Evolutionary conservation across 2,329 filamentous ascomycete genomes (phyloP).

Genomic region (Colletotrichum tofieldiae): DNA sequence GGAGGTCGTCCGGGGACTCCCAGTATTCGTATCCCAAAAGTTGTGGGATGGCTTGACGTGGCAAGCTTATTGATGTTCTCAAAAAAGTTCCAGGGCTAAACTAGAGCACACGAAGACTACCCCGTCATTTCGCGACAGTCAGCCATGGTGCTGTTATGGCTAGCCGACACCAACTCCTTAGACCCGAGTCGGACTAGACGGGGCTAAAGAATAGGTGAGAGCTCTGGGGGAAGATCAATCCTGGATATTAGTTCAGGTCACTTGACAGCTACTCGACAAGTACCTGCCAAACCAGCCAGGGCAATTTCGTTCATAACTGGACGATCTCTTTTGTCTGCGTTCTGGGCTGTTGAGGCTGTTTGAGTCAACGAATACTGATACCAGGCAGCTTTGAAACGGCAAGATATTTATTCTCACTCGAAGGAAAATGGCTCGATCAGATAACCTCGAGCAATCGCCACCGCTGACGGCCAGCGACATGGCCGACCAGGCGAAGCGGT

Average conservation of each 20-base stretch:
- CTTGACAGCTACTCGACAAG: slow-evolving; percentile 27
- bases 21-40: not conserved
- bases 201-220: slow-evolving; percentile 25
- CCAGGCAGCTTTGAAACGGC: not conserved
- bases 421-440: slow-evolving; percentile 19
- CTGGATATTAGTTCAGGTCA: slow-evolving; percentile 36
- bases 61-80: slow-evolving; percentile 33
- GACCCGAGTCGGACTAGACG: slow-evolving; percentile 22
- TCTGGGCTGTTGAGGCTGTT: not conserved
- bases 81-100: slow-evolving; percentile 23
- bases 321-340: not conserved
- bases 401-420: not conserved
- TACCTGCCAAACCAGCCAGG: slow-evolving; percentile 1
- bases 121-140: slow-evolving; percentile 21
- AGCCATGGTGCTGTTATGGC: slow-evolving; percentile 29
- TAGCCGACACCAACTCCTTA: slow-evolving; percentile 18
- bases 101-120: slow-evolving; percentile 6
- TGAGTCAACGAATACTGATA: not conserved
- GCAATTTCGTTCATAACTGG: slow-evolving; percentile 17
- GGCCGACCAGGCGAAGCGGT: slow-evolving; percentile 38
- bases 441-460: slow-evolving; percentile 33
- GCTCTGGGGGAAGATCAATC: slow-evolving; percentile 27
- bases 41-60: slow-evolving; percentile 30
- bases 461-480: slow-evolving; percentile 33
- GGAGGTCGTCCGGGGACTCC: not conserved